These are phyloP conservation scores for Termitomyces sp. DNA, from an alignment of 768 basidiomycete genomes.

Conservation along the genomic window DNA sequence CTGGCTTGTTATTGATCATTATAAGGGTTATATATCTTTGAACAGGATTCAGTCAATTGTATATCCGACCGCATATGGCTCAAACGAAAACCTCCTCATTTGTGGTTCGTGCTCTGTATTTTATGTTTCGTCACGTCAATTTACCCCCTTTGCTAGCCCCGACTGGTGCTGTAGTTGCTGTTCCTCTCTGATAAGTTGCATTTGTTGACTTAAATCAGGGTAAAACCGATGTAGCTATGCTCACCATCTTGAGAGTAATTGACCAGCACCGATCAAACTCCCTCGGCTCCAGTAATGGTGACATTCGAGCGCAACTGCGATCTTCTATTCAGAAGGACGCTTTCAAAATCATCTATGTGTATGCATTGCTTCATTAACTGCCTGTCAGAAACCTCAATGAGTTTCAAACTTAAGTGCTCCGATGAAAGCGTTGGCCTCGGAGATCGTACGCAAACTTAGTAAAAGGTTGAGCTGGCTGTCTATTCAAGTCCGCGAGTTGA, in stretches of 20 bases:
- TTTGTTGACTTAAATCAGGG: conserved; percentile 46
- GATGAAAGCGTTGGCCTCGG: conserved; percentile 96
- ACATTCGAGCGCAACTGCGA: conserved; percentile 25
- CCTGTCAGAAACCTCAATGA: neutral
- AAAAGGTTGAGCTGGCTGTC: conserved; percentile 86
- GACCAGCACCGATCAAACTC: conserved; percentile 50
- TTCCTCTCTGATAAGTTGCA: neutral
- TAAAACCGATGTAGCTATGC: conserved; percentile 98
- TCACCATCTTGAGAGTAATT: conserved; percentile 86
- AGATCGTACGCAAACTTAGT: conserved; percentile 90
- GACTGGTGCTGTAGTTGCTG: conserved; percentile 84
- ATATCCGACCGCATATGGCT: conserved; percentile 87
- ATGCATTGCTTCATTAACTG: conserved; percentile 16
- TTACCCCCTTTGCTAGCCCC: conserved; percentile 54
- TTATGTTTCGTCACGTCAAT: neutral
- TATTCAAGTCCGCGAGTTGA: conserved; percentile 85
- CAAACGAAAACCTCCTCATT: conserved; percentile 94
- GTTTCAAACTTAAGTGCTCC: conserved; percentile 58
- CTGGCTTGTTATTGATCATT: neutral
- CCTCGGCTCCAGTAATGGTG: neutral
- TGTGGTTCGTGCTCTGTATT: conserved; percentile 52
- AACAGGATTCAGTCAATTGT: conserved; percentile 97
- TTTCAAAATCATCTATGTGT: conserved; percentile 99
- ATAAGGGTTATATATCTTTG: conserved; percentile 69
- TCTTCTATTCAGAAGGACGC: conserved; percentile 57